phyloP scores from a whole-genome alignment of 1,284 basidiomycete species.

The Ustilago sp. region DNA sequence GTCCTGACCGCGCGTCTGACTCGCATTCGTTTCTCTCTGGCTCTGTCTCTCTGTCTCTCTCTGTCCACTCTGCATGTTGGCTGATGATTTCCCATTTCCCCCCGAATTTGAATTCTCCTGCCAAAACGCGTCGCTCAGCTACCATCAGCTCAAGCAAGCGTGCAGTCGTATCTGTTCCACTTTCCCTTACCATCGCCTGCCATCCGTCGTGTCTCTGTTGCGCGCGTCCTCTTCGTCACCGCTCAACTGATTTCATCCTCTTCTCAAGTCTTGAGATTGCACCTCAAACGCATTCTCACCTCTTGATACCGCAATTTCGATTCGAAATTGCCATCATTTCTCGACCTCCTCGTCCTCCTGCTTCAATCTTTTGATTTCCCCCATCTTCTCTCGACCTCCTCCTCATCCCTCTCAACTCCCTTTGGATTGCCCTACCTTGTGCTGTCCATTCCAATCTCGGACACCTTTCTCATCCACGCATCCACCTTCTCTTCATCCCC shows the following conservation, averaged over 20 bases:
- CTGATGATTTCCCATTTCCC: slow-evolving; percentile 18
- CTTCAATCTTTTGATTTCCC: slow-evolving; percentile 4
- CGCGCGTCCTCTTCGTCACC: slow-evolving; percentile 33
- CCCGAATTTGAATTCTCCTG: slow-evolving; percentile 46
- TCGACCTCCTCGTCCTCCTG: slow-evolving; percentile 5
- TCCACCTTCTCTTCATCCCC: slow-evolving; percentile 25
- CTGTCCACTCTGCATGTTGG: slow-evolving; percentile 8
- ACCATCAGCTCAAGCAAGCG: slow-evolving; percentile 35
- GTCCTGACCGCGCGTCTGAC: slow-evolving; percentile 10
- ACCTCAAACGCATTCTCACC: slow-evolving; percentile 3
- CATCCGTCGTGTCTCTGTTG: slow-evolving; percentile 26
- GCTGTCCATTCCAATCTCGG: slow-evolving; percentile 17
- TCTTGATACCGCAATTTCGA: background rate
- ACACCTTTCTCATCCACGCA: slow-evolving; percentile 32
- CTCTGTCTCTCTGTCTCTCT: background rate
- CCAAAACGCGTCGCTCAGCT: slow-evolving; percentile 46
- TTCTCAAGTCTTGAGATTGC: slow-evolving; percentile 15
- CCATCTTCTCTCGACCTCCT: slow-evolving; percentile 2
- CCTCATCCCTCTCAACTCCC: slow-evolving; percentile 2
- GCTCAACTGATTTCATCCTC: slow-evolving; percentile 23
- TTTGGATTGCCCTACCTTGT: slow-evolving; percentile 12
- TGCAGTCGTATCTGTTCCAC: slow-evolving; percentile 32
- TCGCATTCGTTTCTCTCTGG: background rate
- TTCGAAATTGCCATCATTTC: slow-evolving; percentile 3
- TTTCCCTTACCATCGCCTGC: slow-evolving; percentile 33